These are phyloP conservation scores for Fusarium chlamydosporum DNA, from an alignment of 2,329 filamentous ascomycete genomes.

Conservation along the genomic window DNA sequence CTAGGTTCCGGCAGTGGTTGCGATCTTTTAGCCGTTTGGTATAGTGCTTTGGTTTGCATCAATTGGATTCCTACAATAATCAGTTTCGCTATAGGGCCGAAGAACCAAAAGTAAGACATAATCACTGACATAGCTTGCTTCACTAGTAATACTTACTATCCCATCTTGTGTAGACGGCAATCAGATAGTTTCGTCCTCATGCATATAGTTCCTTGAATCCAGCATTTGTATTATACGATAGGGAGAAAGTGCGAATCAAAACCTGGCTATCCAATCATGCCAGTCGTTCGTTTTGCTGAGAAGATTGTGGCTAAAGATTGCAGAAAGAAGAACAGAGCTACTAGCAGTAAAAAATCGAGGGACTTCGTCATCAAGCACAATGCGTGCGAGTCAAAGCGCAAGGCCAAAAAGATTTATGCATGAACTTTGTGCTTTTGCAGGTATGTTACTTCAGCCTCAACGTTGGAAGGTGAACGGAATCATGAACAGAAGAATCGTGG, in stretches of 20 bases:
- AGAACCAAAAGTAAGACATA: not conserved
- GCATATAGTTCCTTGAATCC: not conserved
- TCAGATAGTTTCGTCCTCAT: not conserved
- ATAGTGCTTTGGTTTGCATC: not conserved
- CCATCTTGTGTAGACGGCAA: too few species aligned
- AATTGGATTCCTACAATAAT: not conserved
- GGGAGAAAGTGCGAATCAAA: not conserved
- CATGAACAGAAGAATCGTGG: conserved; percentile 19
- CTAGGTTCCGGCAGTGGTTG: too few species aligned
- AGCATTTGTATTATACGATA: not conserved
- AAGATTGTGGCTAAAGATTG: not conserved
- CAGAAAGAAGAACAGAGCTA: not conserved
- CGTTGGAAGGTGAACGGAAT: conserved; percentile 7
- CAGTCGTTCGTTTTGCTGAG: not conserved
- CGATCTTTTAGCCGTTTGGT: too few species aligned
- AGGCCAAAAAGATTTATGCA: not conserved
- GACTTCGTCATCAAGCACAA: not conserved
- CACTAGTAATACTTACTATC: not conserved
- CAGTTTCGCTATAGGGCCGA: not conserved
- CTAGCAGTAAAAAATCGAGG: not conserved
- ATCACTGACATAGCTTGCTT: not conserved
- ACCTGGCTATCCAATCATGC: not conserved
- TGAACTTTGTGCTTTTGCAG: not conserved
- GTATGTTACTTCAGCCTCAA: conserved; percentile 10
- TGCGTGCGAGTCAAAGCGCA: not conserved